phyloP scores from a whole-genome alignment of 345 rosid species.

The Pistacia vera region DNA sequence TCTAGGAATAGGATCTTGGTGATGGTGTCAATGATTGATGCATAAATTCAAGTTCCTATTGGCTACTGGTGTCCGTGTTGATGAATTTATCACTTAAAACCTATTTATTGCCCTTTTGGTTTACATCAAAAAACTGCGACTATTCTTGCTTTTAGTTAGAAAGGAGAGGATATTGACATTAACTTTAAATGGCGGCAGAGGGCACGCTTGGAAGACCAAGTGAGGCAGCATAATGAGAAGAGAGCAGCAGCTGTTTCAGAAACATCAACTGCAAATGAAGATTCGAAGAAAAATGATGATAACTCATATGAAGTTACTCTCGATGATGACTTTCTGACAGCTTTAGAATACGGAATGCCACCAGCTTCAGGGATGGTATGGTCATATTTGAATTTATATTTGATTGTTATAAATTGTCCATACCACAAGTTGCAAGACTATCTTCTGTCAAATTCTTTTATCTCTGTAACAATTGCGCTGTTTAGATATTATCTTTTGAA shows the following conservation, averaged over 20 bases:
- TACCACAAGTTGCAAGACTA: neutral
- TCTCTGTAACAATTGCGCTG: neutral
- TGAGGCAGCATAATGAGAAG: constrained; percentile 83
- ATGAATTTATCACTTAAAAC: neutral
- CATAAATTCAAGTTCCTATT: neutral
- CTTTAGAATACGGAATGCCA: constrained; percentile 97
- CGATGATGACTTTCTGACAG: constrained; percentile 94
- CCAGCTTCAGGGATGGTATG: constrained; percentile 98
- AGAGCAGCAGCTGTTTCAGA: constrained; percentile 47
- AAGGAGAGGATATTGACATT: constrained; percentile 10
- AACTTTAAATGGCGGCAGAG: constrained; percentile 51
- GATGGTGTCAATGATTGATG: neutral
- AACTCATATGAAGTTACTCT: constrained; percentile 82
- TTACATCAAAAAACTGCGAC: neutral
- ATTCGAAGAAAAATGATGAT: constrained; percentile 52
- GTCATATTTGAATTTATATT: neutral
- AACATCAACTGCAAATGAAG: constrained; percentile 30
- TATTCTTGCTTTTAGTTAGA: neutral
- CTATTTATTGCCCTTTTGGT: neutral
- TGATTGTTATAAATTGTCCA: no score
- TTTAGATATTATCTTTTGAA: neutral
- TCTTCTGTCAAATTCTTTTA: neutral
- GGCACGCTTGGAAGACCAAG: constrained; percentile 90
- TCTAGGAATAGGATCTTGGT: neutral
- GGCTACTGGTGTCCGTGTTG: neutral